phyloP scores from a whole-genome alignment of 371 early-diverging fungal species.

The Basidiobolus heterosporus region DNA sequence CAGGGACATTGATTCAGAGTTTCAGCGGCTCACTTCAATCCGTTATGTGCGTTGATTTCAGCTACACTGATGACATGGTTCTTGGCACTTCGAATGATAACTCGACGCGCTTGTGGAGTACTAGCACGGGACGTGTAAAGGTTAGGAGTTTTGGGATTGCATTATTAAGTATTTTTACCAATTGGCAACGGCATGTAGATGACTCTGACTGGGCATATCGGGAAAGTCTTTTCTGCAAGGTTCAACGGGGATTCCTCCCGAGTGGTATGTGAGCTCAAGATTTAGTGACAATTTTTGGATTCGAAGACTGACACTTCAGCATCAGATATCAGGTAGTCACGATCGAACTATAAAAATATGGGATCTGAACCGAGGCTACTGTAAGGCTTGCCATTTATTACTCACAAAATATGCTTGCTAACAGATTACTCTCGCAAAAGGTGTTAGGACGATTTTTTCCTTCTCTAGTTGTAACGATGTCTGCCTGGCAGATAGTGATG shows the following conservation, averaged over 20 bases:
- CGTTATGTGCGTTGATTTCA: conserved; percentile 70
- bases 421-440: conserved; percentile 11
- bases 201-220: conserved; percentile 88
- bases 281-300: neutral
- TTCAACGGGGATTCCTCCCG: conserved; percentile 62
- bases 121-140: conserved; percentile 48
- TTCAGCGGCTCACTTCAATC: conserved; percentile 73
- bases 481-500: conserved; percentile 63
- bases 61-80: conserved; percentile 52
- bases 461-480: conserved; percentile 89
- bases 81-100: conserved; percentile 83
- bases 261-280: conserved; percentile 31
- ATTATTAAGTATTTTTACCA: neutral
- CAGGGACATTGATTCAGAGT: conserved; percentile 28
- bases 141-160: conserved; percentile 12
- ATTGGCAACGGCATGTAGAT: conserved; percentile 27
- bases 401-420: too few species aligned
- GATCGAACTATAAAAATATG: conserved; percentile 91
- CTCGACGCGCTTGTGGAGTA: conserved; percentile 71
- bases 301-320: neutral
- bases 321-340: conserved; percentile 75
- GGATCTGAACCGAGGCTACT: conserved; percentile 77
- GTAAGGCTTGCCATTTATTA: too few species aligned
- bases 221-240: conserved; percentile 75
- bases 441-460: conserved; percentile 75